Percentiles rank a stretch among this genome's conserved stretches.
These are phyloP conservation scores for Phytophthora litchii DNA, from an alignment of 352 stramenopile species.

Conservation along the genomic window DNA sequence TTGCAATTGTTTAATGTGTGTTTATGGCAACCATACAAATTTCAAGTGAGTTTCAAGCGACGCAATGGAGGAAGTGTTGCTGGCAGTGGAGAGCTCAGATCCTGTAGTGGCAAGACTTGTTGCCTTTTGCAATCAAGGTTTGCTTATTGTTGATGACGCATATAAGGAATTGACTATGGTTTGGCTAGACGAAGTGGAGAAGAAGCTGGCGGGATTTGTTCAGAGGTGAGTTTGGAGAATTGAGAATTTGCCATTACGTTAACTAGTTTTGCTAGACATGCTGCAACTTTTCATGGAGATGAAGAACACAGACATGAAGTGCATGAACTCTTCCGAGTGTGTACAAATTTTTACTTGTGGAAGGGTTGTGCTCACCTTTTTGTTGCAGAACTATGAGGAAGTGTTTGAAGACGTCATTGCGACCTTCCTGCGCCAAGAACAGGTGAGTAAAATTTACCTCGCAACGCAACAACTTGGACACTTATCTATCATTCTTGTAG, in stretches of 20 bases:
- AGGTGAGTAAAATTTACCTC: slow-evolving; percentile 14
- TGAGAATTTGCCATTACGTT: slow-evolving; percentile 2
- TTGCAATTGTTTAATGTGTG: background rate
- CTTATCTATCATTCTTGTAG: slow-evolving; percentile 34
- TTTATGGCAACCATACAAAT: slow-evolving; percentile 11
- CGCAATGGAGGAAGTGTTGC: slow-evolving; percentile 51
- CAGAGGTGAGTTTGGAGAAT: slow-evolving; percentile 10
- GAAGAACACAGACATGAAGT: slow-evolving; percentile 51
- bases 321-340: slow-evolving; percentile 51
- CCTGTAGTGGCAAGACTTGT: slow-evolving; percentile 46
- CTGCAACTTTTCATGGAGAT: slow-evolving; percentile 40
- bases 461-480: slow-evolving; percentile 5
- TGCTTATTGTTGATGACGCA: background rate
- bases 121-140: slow-evolving; percentile 45
- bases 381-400: slow-evolving; percentile 49
- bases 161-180: background rate
- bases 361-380: background rate
- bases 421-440: slow-evolving; percentile 49
- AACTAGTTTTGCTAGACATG: slow-evolving; percentile 35
- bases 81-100: slow-evolving; percentile 51
- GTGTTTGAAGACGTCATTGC: slow-evolving; percentile 53
- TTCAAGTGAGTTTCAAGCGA: slow-evolving; percentile 18
- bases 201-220: slow-evolving; percentile 25
- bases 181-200: slow-evolving; percentile 32
- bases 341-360: background rate